phyloP scores from a whole-genome alignment of 2,329 filamentous ascomycete genomes.

The Lasiodiplodia gonubiensis region DNA sequence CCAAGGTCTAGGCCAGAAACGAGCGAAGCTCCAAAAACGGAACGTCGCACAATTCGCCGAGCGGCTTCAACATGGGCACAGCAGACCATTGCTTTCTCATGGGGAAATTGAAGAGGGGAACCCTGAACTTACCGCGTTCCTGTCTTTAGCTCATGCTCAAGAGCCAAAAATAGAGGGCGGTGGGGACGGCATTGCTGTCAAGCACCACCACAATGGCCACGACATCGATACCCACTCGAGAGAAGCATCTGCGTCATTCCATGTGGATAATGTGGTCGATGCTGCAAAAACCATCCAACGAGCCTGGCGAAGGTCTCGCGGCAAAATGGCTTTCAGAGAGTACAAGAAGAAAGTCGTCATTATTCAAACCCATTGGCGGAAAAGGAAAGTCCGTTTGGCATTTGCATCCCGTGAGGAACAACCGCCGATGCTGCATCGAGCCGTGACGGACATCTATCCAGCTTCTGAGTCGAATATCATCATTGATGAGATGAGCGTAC shows the following conservation, averaged over 20 bases:
- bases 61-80: neutral
- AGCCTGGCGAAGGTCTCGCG: constrained; percentile 41
- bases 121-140: neutral
- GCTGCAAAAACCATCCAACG: constrained; percentile 45
- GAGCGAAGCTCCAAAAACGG: constrained; percentile 17
- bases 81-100: neutral
- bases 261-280: constrained; percentile 37
- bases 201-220: constrained; percentile 29
- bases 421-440: constrained; percentile 1
- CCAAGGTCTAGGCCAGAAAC: constrained; percentile 2
- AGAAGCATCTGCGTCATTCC: constrained; percentile 28
- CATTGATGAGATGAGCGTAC: constrained; percentile 13
- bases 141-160: neutral
- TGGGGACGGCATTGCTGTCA: neutral
- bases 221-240: constrained; percentile 28
- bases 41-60: constrained; percentile 4
- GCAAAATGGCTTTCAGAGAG: constrained; percentile 41
- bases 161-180: neutral
- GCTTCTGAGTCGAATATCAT: neutral
- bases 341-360: constrained; percentile 47
- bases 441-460: constrained; percentile 3
- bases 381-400: constrained; percentile 31
- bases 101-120: neutral
- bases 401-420: neutral
- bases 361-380: constrained; percentile 47